Conservation (phyloP, 495 filamentous ascomycete genomes). For the Trichoderma erinaceum region DNA sequence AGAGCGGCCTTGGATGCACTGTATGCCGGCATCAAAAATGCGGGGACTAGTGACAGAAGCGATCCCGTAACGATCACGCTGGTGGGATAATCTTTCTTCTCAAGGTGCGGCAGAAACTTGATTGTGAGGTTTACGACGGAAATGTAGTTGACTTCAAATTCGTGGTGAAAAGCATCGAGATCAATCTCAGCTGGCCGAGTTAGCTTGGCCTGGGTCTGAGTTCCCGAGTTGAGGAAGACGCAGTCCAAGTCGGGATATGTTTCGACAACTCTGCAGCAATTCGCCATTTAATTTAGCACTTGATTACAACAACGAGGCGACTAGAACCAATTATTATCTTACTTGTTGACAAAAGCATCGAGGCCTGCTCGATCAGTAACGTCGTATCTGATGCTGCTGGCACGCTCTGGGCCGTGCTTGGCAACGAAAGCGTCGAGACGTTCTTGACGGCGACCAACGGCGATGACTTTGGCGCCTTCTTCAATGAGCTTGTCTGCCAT, state of each 20-base stretch:
- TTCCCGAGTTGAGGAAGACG: conserved; percentile 48
- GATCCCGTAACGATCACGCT: conserved; percentile 47
- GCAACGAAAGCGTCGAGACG: conserved; percentile 56
- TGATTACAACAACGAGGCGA: not conserved
- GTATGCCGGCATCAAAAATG: conserved; percentile 46
- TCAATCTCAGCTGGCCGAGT: conserved; percentile 51
- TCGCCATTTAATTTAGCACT: not conserved
- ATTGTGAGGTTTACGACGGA: conserved; percentile 55
- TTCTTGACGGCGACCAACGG: conserved; percentile 59
- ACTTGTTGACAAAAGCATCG: conserved; percentile 49
- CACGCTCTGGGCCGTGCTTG: conserved; percentile 52
- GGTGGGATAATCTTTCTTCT: conserved; percentile 28
- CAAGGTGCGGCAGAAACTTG: conserved; percentile 58
- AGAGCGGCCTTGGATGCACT: conserved; percentile 55
- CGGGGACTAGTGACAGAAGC: conserved; percentile 48
- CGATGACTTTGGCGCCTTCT: conserved; percentile 54
- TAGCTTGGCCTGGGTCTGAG: conserved; percentile 54
- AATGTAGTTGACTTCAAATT: conserved; percentile 64
- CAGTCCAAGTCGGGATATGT: conserved; percentile 51
- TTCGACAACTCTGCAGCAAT: conserved; percentile 40
- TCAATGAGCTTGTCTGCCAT: conserved; percentile 58
- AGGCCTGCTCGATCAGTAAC: conserved; percentile 57
- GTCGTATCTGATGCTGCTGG: conserved; percentile 51
- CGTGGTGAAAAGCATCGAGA: conserved; percentile 45
- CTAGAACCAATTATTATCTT: conserved; percentile 14